phyloP scores from a whole-genome alignment of 306 rosid genomes.

The Begonia fuchsioides region DNA sequence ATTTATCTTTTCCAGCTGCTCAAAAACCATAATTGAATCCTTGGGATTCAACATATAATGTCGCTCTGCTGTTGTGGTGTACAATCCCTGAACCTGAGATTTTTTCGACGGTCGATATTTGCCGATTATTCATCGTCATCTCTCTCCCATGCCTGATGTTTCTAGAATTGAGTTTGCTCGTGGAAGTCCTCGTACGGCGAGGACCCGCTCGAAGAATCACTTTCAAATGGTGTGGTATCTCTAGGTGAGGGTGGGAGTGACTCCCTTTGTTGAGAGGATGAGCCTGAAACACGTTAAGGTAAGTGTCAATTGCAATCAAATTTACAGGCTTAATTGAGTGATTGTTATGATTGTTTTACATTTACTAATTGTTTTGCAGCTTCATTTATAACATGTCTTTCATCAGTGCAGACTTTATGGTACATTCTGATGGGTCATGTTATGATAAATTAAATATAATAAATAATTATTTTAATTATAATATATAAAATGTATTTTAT shows the following conservation, averaged over 20 bases:
- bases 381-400: too few species aligned
- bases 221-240: constrained; percentile 62
- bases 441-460: too few species aligned
- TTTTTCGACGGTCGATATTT: not conserved
- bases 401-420: too few species aligned
- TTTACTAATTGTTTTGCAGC: too few species aligned
- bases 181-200: constrained; percentile 83
- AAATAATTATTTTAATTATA: too few species aligned
- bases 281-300: constrained; percentile 31
- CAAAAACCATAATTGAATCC: not conserved
- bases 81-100: not conserved
- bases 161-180: constrained; percentile 24
- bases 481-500: too few species aligned
- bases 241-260: constrained; percentile 78
- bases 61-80: not conserved
- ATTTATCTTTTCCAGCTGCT: not conserved
- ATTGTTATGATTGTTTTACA: too few species aligned
- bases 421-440: too few species aligned
- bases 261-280: constrained; percentile 70
- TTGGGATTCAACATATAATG: too few species aligned
- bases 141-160: too few species aligned
- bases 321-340: not conserved
- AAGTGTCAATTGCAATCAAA: constrained; percentile 4
- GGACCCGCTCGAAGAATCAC: constrained; percentile 82
- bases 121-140: not conserved